Evolutionary conservation across 129 eudicot species (phyloP).

Genomic region (Silybum marianum): DNA sequence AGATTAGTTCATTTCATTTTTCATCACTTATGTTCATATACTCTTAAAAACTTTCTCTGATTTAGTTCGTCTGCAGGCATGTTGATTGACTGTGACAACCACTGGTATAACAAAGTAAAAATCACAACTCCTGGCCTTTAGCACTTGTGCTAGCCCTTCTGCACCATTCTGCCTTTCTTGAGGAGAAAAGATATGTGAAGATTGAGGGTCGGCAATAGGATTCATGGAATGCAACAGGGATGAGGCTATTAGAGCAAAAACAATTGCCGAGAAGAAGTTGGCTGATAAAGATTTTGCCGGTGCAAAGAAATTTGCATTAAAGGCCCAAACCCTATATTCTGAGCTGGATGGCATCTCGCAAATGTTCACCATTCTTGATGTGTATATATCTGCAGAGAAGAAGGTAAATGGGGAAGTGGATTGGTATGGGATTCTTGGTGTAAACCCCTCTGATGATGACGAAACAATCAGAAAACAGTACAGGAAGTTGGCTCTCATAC

Average conservation of each 20-base stretch:
- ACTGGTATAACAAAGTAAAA: neutral
- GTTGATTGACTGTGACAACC: conserved; percentile 1
- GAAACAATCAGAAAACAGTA: conserved; percentile 57
- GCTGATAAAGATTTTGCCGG: conserved; percentile 57
- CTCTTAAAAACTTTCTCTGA: neutral
- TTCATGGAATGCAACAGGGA: conserved; percentile 85
- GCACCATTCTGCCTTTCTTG: conserved; percentile 9
- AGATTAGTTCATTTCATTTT: neutral
- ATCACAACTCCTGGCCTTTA: conserved; percentile 3
- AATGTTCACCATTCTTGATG: conserved; percentile 51
- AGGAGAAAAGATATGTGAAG: conserved; percentile 26
- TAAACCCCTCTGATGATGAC: conserved; percentile 60
- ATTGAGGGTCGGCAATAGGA: conserved; percentile 14
- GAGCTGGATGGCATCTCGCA: conserved; percentile 70
- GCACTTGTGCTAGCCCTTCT: conserved; percentile 9
- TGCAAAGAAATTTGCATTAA: conserved; percentile 63
- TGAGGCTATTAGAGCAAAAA: conserved; percentile 68
- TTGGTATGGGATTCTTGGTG: conserved; percentile 76
- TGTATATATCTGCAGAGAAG: conserved; percentile 62
- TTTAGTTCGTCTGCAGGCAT: conserved; percentile 27
- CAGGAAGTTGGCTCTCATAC: conserved; percentile 56
- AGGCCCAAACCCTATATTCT: conserved; percentile 76
- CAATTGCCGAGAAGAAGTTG: conserved; percentile 65
- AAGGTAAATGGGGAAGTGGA: conserved; percentile 71
- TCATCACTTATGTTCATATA: neutral